Percentiles rank a stretch among this genome's conserved stretches.
These are phyloP conservation scores for Aspergillus caelatus DNA, from an alignment of 2,329 filamentous ascomycete species.

Conservation along the genomic window DNA sequence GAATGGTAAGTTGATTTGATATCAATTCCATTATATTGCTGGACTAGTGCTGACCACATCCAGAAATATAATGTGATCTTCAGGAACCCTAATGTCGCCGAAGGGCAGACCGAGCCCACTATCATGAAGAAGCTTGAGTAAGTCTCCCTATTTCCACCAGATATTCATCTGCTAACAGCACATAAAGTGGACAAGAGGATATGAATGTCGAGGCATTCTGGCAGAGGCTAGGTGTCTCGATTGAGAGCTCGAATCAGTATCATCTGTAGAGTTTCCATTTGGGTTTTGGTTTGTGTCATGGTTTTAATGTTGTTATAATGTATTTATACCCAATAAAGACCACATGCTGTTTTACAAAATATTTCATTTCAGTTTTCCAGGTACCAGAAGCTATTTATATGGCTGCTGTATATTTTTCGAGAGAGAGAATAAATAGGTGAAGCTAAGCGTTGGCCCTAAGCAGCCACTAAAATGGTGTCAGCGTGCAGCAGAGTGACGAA, in stretches of 20 bases:
- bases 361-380: not conserved
- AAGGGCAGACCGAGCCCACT: slow-evolving; percentile 38
- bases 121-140: slow-evolving; percentile 37
- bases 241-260: slow-evolving; percentile 35
- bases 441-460: not conserved
- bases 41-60: slow-evolving; percentile 3
- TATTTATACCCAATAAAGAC: not conserved
- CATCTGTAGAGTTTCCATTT: slow-evolving; percentile 28
- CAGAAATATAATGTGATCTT: slow-evolving; percentile 43
- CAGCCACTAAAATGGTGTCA: slow-evolving; percentile 1
- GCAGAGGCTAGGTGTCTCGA: slow-evolving; percentile 33
- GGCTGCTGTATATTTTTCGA: not conserved
- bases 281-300: not conserved
- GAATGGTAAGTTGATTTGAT: slow-evolving; percentile 30
- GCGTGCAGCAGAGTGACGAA: not conserved
- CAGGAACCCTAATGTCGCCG: slow-evolving; percentile 38
- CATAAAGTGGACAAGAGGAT: slow-evolving; percentile 37
- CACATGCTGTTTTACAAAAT: not conserved
- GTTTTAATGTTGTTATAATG: not conserved
- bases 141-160: slow-evolving; percentile 13
- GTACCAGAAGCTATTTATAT: not conserved
- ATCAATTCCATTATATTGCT: too few relatives aligned
- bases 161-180: slow-evolving; percentile 14
- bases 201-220: slow-evolving; percentile 43
- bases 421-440: not conserved